Percentiles rank a stretch among this genome's conserved stretches.
These are phyloP conservation scores for Nannochloris sp. DNA, from an alignment of 139 green algal species.

Conservation along the genomic window DNA sequence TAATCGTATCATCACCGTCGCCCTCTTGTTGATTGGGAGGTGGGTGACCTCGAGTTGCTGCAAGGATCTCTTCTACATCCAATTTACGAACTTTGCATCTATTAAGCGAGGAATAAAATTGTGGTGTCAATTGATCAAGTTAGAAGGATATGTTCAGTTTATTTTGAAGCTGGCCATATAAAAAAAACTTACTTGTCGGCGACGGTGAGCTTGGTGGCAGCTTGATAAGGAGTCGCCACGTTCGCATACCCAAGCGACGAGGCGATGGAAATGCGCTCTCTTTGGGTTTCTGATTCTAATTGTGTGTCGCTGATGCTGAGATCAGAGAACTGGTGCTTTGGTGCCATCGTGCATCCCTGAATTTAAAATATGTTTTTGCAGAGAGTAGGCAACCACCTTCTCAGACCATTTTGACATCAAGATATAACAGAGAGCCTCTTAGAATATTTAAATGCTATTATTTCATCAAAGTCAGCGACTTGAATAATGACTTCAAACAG, in stretches of 20 bases:
- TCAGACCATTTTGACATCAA: too few relatives aligned
- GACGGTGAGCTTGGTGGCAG: conserved; percentile 13
- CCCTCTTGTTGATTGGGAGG: neutral
- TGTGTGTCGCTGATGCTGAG: conserved; percentile 4
- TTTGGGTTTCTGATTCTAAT: conserved; percentile 26
- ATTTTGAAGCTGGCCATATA: too few relatives aligned
- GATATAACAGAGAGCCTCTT: too few relatives aligned
- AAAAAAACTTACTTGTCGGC: conserved; percentile 39
- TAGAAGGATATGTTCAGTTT: too few relatives aligned
- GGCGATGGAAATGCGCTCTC: conserved; percentile 23
- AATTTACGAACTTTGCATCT: conserved; percentile 25
- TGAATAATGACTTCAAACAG: too few relatives aligned
- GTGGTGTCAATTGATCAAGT: too few relatives aligned
- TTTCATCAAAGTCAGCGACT: too few relatives aligned
- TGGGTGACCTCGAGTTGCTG: neutral
- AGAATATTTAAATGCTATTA: too few relatives aligned
- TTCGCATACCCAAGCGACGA: conserved; percentile 29
- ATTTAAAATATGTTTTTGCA: too few relatives aligned
- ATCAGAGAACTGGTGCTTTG: conserved; percentile 8
- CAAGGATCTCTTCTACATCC: conserved; percentile 7
- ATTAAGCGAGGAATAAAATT: neutral
- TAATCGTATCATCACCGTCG: conserved; percentile 2
- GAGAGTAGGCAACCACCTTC: too few relatives aligned
- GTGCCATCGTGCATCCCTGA: too few relatives aligned
- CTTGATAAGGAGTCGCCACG: conserved; percentile 22